These are phyloP conservation scores for Botrytis tulipae DNA, from an alignment of 2,329 filamentous ascomycete genomes.

Conservation along the genomic window DNA sequence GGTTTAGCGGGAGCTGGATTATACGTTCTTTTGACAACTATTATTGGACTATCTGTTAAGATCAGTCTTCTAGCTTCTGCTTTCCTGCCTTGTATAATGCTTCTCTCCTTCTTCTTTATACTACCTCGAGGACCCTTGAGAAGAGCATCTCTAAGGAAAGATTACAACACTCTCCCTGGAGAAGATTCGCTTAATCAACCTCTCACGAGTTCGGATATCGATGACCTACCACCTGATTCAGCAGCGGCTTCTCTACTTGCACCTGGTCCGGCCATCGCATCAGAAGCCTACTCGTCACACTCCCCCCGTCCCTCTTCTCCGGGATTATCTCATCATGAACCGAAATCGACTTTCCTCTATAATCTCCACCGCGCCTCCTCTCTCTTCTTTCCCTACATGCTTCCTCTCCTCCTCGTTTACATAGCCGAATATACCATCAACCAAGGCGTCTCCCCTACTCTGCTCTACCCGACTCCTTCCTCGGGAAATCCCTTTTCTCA, in stretches of 20 bases:
- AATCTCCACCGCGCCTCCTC: slow-evolving; percentile 64
- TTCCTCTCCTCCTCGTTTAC: slow-evolving; percentile 88
- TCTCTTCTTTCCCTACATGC: slow-evolving; percentile 80
- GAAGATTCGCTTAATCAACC: slow-evolving; percentile 39
- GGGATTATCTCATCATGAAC: neutral
- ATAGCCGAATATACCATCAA: slow-evolving; percentile 97
- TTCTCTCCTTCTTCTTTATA: slow-evolving; percentile 80
- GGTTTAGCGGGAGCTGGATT: slow-evolving; percentile 83
- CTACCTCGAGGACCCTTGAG: slow-evolving; percentile 67
- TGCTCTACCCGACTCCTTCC: slow-evolving; percentile 88
- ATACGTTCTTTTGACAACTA: slow-evolving; percentile 83
- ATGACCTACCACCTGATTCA: slow-evolving; percentile 41
- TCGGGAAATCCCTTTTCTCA: slow-evolving; percentile 71
- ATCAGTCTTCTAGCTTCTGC: slow-evolving; percentile 75
- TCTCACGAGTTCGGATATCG: slow-evolving; percentile 18
- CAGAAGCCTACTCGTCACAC: slow-evolving; percentile 43
- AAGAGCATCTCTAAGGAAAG: slow-evolving; percentile 45
- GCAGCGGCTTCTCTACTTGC: slow-evolving; percentile 48
- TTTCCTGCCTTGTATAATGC: slow-evolving; percentile 76
- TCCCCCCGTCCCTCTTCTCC: slow-evolving; percentile 24
- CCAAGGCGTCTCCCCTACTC: slow-evolving; percentile 84
- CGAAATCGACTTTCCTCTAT: slow-evolving; percentile 39
- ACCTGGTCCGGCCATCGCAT: slow-evolving; percentile 40
- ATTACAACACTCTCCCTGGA: slow-evolving; percentile 48
- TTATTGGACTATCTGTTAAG: slow-evolving; percentile 70